Evolutionary conservation across 2,329 filamentous ascomycete genomes (phyloP).

Genomic region (Fusarium keratoplasticum): DNA sequence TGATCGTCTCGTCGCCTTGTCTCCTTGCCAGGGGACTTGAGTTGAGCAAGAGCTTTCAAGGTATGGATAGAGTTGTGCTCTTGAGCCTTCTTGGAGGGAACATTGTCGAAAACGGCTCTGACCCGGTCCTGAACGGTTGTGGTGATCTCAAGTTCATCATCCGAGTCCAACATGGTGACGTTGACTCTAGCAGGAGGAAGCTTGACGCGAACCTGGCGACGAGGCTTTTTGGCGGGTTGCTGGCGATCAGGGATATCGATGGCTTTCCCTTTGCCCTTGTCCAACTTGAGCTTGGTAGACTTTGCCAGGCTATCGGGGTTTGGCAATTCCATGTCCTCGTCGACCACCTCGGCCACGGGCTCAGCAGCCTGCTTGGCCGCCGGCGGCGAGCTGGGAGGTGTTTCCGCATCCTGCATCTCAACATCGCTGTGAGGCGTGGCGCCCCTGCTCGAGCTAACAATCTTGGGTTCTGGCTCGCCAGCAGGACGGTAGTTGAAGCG

Average conservation of each 20-base stretch:
- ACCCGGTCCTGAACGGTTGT: constrained; percentile 62
- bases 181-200: constrained; percentile 57
- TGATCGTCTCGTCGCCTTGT: constrained; percentile 56
- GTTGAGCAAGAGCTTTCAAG: constrained; percentile 79
- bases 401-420: constrained; percentile 65
- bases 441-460: constrained; percentile 67
- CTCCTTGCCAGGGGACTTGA: constrained; percentile 72
- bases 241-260: constrained; percentile 27
- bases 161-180: constrained; percentile 57
- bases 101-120: constrained; percentile 75
- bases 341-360: constrained; percentile 16
- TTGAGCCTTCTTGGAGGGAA: constrained; percentile 71
- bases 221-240: constrained; percentile 47
- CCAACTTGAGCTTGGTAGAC: constrained; percentile 49
- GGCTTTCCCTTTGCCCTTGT: constrained; percentile 73
- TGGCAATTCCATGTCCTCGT: constrained; percentile 37
- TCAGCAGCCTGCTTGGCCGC: constrained; percentile 46
- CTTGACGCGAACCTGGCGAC: constrained; percentile 64
- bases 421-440: constrained; percentile 64
- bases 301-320: constrained; percentile 51
- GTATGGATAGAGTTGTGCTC: constrained; percentile 73
- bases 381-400: constrained; percentile 79
- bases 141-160: constrained; percentile 74
- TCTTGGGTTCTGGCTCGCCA: constrained; percentile 50
- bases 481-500: constrained; percentile 79